Conservation (phyloP, 2,329 filamentous ascomycete species). For the Ophiobolus disseminans region DNA sequence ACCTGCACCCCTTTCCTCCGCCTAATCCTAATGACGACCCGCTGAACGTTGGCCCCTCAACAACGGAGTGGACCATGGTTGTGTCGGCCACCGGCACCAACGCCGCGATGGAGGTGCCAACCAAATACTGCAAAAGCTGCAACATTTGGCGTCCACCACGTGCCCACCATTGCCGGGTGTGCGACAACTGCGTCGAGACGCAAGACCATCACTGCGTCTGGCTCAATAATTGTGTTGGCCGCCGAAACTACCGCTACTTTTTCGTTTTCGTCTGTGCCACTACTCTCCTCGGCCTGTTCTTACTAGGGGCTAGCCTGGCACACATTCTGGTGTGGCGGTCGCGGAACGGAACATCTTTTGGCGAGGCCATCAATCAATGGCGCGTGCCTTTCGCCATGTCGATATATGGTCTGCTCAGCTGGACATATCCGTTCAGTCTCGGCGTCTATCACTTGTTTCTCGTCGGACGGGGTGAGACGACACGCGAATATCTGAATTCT, state of each 20-base stretch:
- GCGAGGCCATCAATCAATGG: constrained; percentile 71
- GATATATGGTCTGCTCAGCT: constrained; percentile 77
- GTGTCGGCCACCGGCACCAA: constrained; percentile 76
- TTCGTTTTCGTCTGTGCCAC: constrained; percentile 85
- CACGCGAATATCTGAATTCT: constrained; percentile 92
- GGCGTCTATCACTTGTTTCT: constrained; percentile 91
- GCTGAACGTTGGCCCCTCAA: constrained; percentile 79
- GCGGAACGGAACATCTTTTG: constrained; percentile 70
- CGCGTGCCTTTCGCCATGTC: constrained; percentile 87
- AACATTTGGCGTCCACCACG: constrained; percentile 96
- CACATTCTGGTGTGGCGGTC: constrained; percentile 78
- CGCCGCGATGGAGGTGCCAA: constrained; percentile 95
- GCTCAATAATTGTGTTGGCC: constrained; percentile 97
- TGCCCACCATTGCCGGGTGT: constrained; percentile 94
- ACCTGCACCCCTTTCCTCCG: constrained; percentile 87
- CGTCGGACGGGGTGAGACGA: constrained; percentile 90
- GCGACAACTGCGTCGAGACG: constrained; percentile 96
- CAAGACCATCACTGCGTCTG: constrained; percentile 99
- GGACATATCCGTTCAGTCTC: constrained; percentile 82
- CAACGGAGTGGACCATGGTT: constrained; percentile 93
- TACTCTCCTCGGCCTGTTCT: constrained; percentile 77
- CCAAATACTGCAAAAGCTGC: constrained; percentile 98
- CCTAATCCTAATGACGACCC: constrained; percentile 79
- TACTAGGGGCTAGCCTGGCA: constrained; percentile 78
- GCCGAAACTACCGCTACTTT: constrained; percentile 97